Evolutionary conservation across 1,284 basidiomycete genomes (phyloP), one percentile per base, ranked within the genome.

Genomic region (Cryptococcus sp.): DNA sequence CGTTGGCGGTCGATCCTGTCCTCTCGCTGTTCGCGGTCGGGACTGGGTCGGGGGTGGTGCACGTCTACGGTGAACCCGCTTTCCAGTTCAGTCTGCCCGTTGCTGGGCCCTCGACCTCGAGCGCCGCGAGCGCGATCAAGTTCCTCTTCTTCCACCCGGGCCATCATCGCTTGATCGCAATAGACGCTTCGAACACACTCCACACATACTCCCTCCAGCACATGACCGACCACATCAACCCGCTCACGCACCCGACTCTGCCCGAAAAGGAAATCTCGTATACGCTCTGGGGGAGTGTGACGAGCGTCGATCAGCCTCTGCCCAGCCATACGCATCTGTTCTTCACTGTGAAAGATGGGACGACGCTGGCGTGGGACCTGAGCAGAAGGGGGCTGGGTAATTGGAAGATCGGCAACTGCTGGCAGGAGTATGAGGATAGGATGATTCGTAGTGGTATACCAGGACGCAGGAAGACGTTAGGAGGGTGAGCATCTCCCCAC

Each of bases 1-100:
- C 85, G 1, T 70, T 88, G 43, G 86, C 88, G 3, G 80, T 86
- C 50, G 90, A 93, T 66, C 87, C 90, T 2, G 77, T 89, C 41
- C 83, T 86, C 40, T 84, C 88, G 5, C 79, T 92, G 17, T 81
- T 95, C 17, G 91, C 88, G 3, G 79, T 88, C 45, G 92, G 90
- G 3, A 78, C 75, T 0, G 60, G 65, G 1, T 58, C 66, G 0
- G 79, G 78, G 11, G 51, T 73, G 11, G 71, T 80, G 1, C 76
- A 79, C 56, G 64, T 78, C 20, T 69, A 68, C 45, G 79, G 78
- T 19, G 52, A 63, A 5, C 54, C 74, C 2, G 57, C 76, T 20
- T 74, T 80, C 57, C 73, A 76, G 39, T 75, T 77, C 62, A 66
- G 69, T 16, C 58, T 79, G 2, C 72, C 70, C 1, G 66, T 74